Base-by-base conservation (phyloP, 2,329 filamentous ascomycete genomes). In the Hortaea werneckii region DNA sequence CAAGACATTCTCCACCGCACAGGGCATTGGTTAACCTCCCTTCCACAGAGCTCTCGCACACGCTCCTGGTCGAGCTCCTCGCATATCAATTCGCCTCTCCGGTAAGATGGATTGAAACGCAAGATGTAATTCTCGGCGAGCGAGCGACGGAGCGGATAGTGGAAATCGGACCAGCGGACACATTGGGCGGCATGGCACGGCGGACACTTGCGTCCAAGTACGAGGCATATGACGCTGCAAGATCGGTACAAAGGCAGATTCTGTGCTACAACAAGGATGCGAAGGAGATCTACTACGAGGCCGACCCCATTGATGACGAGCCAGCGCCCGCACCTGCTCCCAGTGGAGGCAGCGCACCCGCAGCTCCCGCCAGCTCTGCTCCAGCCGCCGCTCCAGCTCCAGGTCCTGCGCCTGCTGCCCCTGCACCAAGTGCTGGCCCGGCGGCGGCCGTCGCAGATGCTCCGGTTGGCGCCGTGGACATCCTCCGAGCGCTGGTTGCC, bases 211-310 rank as follows among this genome's bases (percentile, higher is more conserved):
- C 89, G 50, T 89, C 88, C 64, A 96, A 96, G 71, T 98, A 96
- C 69, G 92, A 98, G 75, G 89, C 90, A 53, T 95, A 95, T 70
- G 92, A 98, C 70, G 92, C 92, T 46, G 92, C 92, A 51, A 90
- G 90, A 62, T 95, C 90, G 6, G 83, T 96, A 38, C 89, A 95
- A 71, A 82, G 92, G 66, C 90, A 96, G 68, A 95, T 98, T 65
- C 79, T 98, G 47, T 96, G 92, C 76, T 98, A 96, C 75, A 96
- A 95, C 76, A 98, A 98, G 70, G 92, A 98, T 64, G 85, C 88
- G 46, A 96, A 95, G 68, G 92, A 98, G 68, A 98, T 98, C 55
- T 98, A 98, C 75, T 98, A 98, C 69, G 90, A 95, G 64, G 89
- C 94, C 39, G 92, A 98, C 62, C 92, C 92, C 0, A 75, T 94